Percentiles rank a stretch among this genome's conserved stretches.
phyloP scores from a whole-genome alignment of 306 rosid genomes.

The Acacia confusa region DNA sequence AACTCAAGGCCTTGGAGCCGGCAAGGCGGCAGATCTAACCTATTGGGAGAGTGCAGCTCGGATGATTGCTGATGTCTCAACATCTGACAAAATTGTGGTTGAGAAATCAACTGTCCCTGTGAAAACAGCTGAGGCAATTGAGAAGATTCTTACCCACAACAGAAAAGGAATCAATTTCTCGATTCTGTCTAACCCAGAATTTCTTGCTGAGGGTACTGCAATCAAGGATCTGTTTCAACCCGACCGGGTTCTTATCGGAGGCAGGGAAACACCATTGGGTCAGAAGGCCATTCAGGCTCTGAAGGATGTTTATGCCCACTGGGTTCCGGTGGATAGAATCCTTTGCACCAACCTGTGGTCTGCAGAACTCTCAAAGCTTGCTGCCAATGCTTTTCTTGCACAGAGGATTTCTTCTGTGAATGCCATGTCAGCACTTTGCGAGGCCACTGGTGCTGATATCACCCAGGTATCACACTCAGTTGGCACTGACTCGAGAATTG shows the following conservation, averaged over 20 bases:
- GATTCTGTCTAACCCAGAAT: slow-evolving; percentile 89
- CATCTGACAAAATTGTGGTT: slow-evolving; percentile 83
- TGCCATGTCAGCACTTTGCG: slow-evolving; percentile 91
- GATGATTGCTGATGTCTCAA: slow-evolving; percentile 91
- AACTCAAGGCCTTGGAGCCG: slow-evolving; percentile 93
- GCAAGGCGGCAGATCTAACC: slow-evolving; percentile 92
- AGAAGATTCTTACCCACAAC: slow-evolving; percentile 83
- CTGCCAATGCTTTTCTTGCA: slow-evolving; percentile 92
- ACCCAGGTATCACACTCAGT: slow-evolving; percentile 76
- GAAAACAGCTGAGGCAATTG: slow-evolving; percentile 94
- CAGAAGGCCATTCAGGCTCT: slow-evolving; percentile 64
- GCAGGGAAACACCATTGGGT: slow-evolving; percentile 94
- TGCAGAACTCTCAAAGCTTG: slow-evolving; percentile 94
- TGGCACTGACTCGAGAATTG: slow-evolving; percentile 85
- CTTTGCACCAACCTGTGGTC: slow-evolving; percentile 92
- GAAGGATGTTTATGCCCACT: slow-evolving; percentile 78
- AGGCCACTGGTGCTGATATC: slow-evolving; percentile 94
- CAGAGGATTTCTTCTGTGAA: slow-evolving; percentile 94
- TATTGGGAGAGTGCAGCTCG: slow-evolving; percentile 98
- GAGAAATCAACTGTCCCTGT: slow-evolving; percentile 95
- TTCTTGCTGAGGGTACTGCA: slow-evolving; percentile 96
- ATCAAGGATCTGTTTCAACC: slow-evolving; percentile 66
- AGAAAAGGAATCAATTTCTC: slow-evolving; percentile 86
- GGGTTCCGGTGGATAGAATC: slow-evolving; percentile 74
- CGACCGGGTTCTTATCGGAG: slow-evolving; percentile 85